Base-by-base conservation (phyloP, 2,329 filamentous ascomycete genomes). In the Aureobasidium sp. region DNA sequence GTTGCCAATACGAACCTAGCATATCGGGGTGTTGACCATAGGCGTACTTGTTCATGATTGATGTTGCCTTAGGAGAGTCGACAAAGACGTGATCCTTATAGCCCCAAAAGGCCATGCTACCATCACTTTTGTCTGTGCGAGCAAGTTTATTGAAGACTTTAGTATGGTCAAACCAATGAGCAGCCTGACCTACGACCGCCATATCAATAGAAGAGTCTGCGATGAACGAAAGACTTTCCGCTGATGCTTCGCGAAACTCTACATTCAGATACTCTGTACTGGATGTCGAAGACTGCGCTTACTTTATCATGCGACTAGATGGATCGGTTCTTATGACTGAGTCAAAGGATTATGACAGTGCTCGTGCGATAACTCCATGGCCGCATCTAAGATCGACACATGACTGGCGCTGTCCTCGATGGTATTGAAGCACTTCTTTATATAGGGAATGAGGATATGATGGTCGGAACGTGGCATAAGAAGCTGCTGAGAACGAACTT, bases 151-250 rank as follows among this genome's bases (percentile, higher is more conserved):
- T 82, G 85, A 87, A 91, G 4, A 85, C 81, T 45, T 78, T 80
- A 10, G 68, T 47, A 71, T 87, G 88, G 73, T 91, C 83, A 74
- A 92, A 92, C 89, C 89, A 92, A 73, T 92, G 90, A 47, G 88
- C 88, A 10, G 89, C 84, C 71, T 91, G 88, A 1, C 79, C 83
- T 0, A 83, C 81, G 0, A 82, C 77, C 1, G 83, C 77, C 69
- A 84, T 77, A 73, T 91, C 89, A 1, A 91, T 75, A 5, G 79
- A 82, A 7, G 73, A 78, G 66, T 85, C 82, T 0, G 73, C 61
- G 2, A 90, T 65, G 67, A 86, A 88, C 1, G 67, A 45, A 0
- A 76, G 76, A 62, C 86, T 79, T 71, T 92, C 89, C 1, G 87
- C 87, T 2, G 77, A 75, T 8, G 82, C 84, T 67, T 84, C 78